Conservation (phyloP, 73 alveolate species). For the Paramecium octaurelia region DNA sequence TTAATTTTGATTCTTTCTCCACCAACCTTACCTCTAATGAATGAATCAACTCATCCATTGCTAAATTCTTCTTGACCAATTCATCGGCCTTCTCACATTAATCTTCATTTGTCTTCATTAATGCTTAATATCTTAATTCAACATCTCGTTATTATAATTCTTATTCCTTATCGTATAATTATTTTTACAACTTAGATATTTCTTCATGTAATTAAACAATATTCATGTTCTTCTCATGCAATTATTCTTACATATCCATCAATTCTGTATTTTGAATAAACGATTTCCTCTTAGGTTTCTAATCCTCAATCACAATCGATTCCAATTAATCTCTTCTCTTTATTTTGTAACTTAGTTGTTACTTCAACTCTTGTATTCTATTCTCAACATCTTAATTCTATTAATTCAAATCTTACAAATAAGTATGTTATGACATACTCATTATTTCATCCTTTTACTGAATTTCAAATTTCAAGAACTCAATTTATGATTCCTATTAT, state of each 20-base stretch:
- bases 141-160: neutral
- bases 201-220: neutral
- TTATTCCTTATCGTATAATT: neutral
- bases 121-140: neutral
- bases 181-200: slow-evolving; percentile 3
- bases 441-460: slow-evolving; percentile 7
- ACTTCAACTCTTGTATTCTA: neutral
- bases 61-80: neutral
- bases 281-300: neutral
- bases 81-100: slow-evolving; percentile 37
- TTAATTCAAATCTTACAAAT: neutral
- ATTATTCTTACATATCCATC: neutral
- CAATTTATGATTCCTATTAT: neutral
- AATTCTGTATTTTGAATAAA: neutral
- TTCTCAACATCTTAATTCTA: neutral
- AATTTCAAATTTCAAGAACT: slow-evolving; percentile 4
- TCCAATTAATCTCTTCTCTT: slow-evolving; percentile 7
- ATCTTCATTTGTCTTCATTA: neutral
- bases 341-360: neutral
- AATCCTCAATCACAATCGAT: neutral
- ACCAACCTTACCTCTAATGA: neutral
- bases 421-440: neutral
- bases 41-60: slow-evolving; percentile 4
- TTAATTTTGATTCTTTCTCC: neutral
- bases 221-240: slow-evolving; percentile 11